Base-by-base conservation (phyloP, 2,329 filamentous ascomycete species). In the Fusarium virguliforme region DNA sequence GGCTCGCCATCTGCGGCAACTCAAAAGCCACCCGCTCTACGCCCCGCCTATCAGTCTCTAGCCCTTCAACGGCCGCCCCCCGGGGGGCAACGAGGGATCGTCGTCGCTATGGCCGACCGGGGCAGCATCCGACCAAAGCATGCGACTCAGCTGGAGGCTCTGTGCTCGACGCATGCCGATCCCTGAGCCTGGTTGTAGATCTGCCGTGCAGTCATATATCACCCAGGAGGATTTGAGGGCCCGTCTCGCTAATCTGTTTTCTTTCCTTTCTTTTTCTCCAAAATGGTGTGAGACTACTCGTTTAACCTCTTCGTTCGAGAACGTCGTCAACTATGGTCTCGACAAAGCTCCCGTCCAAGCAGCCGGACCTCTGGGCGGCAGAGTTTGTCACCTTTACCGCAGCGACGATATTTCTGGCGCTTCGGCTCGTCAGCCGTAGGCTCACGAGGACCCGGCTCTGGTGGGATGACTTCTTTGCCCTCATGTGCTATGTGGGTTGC, bases 391-490 rank as follows among this genome's bases (percentile, higher is more conserved):
- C 70, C 1, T 72, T 72, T 28, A 0, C 30, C 1, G 70, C 70
- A 4, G 70, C 70, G 35, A 72, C 70, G 2, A 26, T 72, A 1
- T 65, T 72, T 12, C 58, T 72, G 4, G 13, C 15, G 1, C 32
- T 72, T 4, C 63, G 70, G 2, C 13, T 72, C 5, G 4, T 72
- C 24, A 72, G 70, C 50, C 66, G 70, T 18, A 46, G 70, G 2
- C 63, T 72, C 5, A 72, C 66, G 18, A 72, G 66, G 10, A 60
- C 72, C 40, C 57, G 58, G 7, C 65, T 72, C 1, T 73, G 66
- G 60, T 72, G 70, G 70, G 70, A 72, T 60, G 70, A 72, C 22
- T 72, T 58, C 63, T 72, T 72, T 46, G 70, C 70, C 7, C 24
- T 72, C 1, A 26, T 67, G 1, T 70, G 70, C 26, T 72, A 72